Conservation (phyloP, 495 filamentous ascomycete genomes). For the Hypoxylon rickii region DNA sequence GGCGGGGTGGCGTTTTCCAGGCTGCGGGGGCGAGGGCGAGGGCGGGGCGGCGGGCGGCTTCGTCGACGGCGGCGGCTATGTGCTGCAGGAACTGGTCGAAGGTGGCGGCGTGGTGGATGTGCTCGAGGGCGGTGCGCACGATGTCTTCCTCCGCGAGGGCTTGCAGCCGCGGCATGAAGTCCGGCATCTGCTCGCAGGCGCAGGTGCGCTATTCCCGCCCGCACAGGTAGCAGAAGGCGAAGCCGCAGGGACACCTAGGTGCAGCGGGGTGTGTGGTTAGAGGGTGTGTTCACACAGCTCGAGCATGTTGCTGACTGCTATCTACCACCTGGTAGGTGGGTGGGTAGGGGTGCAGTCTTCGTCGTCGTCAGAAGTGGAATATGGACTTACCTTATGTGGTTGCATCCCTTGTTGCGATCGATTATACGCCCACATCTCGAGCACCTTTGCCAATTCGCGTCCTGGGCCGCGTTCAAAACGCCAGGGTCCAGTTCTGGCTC, state of each 20-base stretch:
- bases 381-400: constrained; percentile 10
- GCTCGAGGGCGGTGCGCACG: too few species aligned
- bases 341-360: too few species aligned
- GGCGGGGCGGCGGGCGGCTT: too few species aligned
- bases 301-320: too few species aligned
- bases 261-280: neutral
- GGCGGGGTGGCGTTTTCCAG: too few species aligned
- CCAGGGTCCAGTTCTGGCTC: neutral
- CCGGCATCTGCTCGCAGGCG: neutral
- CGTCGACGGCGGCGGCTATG: too few species aligned
- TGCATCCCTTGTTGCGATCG: neutral
- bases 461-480: neutral
- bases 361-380: neutral
- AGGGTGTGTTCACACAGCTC: too few species aligned
- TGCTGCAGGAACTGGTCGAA: too few species aligned
- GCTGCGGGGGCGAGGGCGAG: too few species aligned
- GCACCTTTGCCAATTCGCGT: constrained; percentile 2
- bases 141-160: neutral
- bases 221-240: constrained; percentile 7
- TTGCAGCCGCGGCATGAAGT: neutral
- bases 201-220: constrained; percentile 1
- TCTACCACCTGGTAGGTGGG: too few species aligned
- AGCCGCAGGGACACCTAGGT: constrained; percentile 10
- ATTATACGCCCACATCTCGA: constrained; percentile 3
- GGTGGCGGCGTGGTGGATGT: too few species aligned